These are phyloP conservation scores for Aspergillus incahuasiensis DNA, from an alignment of 495 filamentous ascomycete species.

Conservation along the genomic window DNA sequence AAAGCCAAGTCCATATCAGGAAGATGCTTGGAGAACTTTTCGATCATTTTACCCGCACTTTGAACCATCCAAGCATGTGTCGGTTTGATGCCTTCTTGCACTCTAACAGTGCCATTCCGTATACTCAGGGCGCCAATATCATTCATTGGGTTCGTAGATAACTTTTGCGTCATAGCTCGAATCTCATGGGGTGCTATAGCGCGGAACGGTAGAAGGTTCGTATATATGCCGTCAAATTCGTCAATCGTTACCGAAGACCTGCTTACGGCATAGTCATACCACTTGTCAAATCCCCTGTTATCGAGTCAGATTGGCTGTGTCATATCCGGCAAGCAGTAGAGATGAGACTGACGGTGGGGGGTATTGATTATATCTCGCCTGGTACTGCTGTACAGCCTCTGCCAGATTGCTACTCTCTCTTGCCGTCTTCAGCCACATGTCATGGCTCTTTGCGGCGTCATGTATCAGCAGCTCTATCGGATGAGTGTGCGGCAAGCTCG, in stretches of 20 bases:
- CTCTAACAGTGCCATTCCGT: constrained; percentile 38
- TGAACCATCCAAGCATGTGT: constrained; percentile 55
- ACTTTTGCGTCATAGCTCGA: constrained; percentile 39
- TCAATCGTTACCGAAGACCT: constrained; percentile 66
- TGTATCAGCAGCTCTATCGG: constrained; percentile 49
- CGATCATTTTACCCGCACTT: constrained; percentile 59
- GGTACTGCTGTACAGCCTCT: constrained; percentile 40
- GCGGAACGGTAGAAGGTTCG: constrained; percentile 70
- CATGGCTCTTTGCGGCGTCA: constrained; percentile 33
- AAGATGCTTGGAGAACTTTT: constrained; percentile 62
- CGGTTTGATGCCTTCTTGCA: constrained; percentile 44
- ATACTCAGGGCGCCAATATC: constrained; percentile 46
- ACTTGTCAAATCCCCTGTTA: constrained; percentile 47
- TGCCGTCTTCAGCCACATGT: constrained; percentile 33
- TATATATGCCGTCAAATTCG: constrained; percentile 68
- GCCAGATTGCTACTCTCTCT: constrained; percentile 32
- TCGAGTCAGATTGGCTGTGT: too few relatives aligned
- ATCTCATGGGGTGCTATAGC: constrained; percentile 58
- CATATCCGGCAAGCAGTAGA: too few relatives aligned
- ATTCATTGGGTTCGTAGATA: constrained; percentile 46
- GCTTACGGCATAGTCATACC: constrained; percentile 66
- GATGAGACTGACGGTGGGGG: constrained; percentile 39
- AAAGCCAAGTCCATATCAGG: constrained; percentile 79
- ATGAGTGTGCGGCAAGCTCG: constrained; percentile 28
- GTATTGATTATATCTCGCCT: constrained; percentile 39